Conservation (phyloP, 1,284 basidiomycete species). For the Xanthoconium separans region DNA sequence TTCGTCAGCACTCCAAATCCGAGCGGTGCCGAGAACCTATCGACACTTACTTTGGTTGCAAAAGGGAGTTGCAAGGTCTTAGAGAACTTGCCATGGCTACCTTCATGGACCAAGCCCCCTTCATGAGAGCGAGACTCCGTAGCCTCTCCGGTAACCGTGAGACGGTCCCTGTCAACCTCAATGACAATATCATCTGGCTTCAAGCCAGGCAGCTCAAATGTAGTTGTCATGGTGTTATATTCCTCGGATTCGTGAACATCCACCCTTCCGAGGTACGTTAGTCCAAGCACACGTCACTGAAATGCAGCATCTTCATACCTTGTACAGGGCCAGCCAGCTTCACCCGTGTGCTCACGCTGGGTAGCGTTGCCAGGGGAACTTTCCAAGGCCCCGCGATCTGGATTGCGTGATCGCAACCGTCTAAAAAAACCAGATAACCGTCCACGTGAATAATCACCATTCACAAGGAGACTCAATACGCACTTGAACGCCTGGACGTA, state of each 20-base stretch:
- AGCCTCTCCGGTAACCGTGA: slow-evolving; percentile 43
- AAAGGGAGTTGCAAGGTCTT: background rate
- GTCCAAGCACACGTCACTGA: background rate
- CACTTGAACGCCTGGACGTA: slow-evolving; percentile 15
- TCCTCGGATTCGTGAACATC: slow-evolving; percentile 42
- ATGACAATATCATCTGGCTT: slow-evolving; percentile 40
- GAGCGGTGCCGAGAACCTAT: too few relatives aligned
- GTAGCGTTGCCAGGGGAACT: too few relatives aligned
- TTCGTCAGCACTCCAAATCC: too few relatives aligned
- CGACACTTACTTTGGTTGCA: slow-evolving; percentile 1
- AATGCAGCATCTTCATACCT: background rate
- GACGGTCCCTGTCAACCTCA: slow-evolving; percentile 39
- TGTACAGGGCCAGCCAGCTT: background rate
- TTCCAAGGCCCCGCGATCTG: slow-evolving; percentile 4
- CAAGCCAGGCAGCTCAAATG: slow-evolving; percentile 46
- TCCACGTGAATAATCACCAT: slow-evolving; percentile 6
- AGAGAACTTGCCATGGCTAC: slow-evolving; percentile 1
- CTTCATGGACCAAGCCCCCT: slow-evolving; percentile 1
- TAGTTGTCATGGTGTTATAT: slow-evolving; percentile 40
- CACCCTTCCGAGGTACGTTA: slow-evolving; percentile 30
- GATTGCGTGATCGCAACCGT: background rate
- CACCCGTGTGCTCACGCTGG: background rate
- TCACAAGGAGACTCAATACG: slow-evolving; percentile 6
- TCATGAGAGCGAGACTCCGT: background rate
- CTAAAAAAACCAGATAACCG: slow-evolving; percentile 7